Conservation (phyloP, 73 alveolate genomes). For the Paramecium biaurelia region DNA sequence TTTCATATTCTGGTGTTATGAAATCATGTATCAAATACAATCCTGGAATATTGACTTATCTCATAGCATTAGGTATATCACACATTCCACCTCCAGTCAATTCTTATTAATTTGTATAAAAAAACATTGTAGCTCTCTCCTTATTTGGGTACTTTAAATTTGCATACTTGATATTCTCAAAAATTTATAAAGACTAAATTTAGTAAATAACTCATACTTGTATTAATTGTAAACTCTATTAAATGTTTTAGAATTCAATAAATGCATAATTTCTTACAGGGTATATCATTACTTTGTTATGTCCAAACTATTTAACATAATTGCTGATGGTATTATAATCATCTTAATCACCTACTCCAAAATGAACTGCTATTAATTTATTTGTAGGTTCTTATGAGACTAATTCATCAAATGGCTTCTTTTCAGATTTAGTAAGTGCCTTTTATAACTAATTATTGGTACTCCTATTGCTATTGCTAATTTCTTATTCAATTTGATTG, state of each 20-base stretch:
- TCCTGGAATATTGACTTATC: conserved; percentile 72
- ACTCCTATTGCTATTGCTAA: conserved; percentile 36
- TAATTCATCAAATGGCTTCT: conserved; percentile 27
- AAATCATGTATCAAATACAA: conserved; percentile 73
- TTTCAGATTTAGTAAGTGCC: conserved; percentile 47
- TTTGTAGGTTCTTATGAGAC: conserved; percentile 49
- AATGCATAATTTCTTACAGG: conserved; percentile 59
- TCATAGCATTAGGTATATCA: conserved; percentile 60
- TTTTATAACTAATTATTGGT: neutral
- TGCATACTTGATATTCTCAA: conserved; percentile 48
- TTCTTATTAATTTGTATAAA: conserved; percentile 29
- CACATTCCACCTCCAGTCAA: conserved; percentile 26
- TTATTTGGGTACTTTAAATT: conserved; percentile 48
- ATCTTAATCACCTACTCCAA: conserved; percentile 62
- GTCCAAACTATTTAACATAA: conserved; percentile 33
- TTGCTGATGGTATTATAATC: conserved; percentile 29
- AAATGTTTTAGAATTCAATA: conserved; percentile 4
- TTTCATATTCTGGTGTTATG: conserved; percentile 76
- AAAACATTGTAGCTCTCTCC: conserved; percentile 58
- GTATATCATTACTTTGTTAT: conserved; percentile 43
- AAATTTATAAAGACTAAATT: neutral
- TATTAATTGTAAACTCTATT: conserved; percentile 4
- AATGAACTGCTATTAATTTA: conserved; percentile 54
- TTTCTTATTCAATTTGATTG: conserved; percentile 33
- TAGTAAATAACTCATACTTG: neutral